Evolutionary conservation across 371 early-diverging fungal genomes (phyloP).

Genomic region (Mucor circinelloides): DNA sequence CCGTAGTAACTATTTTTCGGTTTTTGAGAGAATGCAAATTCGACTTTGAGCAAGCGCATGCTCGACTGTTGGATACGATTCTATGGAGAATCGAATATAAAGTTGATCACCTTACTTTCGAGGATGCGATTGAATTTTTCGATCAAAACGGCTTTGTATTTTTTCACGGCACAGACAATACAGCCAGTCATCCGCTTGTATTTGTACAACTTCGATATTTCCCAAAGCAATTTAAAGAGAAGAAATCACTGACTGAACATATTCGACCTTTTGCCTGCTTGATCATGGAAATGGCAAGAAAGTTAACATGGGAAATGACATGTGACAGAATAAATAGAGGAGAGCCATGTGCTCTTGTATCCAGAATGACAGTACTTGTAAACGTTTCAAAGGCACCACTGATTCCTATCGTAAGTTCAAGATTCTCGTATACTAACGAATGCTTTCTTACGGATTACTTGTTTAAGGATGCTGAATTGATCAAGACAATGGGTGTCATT

Average conservation of each 20-base stretch:
- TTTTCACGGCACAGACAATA: conserved; percentile 37
- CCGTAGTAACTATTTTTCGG: conserved; percentile 18
- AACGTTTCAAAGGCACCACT: conserved; percentile 46
- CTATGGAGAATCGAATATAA: conserved; percentile 34
- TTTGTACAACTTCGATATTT: conserved; percentile 36
- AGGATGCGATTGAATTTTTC: conserved; percentile 28
- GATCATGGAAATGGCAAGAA: conserved; percentile 50
- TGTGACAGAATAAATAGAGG: conserved; percentile 14
- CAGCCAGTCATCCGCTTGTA: conserved; percentile 32
- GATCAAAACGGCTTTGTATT: conserved; percentile 13
- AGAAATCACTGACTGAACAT: conserved; percentile 21
- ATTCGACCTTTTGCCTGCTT: conserved; percentile 42
- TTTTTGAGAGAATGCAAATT: conserved; percentile 17
- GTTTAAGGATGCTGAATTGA: conserved; percentile 34
- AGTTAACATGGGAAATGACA: conserved; percentile 39
- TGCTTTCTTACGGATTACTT: background rate
- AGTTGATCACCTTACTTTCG: conserved; percentile 23
- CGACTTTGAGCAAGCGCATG: conserved; percentile 7
- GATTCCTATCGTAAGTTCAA: conserved; percentile 36
- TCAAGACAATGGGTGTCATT: conserved; percentile 29
- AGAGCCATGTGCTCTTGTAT: conserved; percentile 27
- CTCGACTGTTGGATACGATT: conserved; percentile 31
- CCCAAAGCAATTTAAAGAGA: conserved; percentile 22
- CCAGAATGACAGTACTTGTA: conserved; percentile 40
- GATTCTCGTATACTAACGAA: background rate